Conservation (phyloP, 2,329 filamentous ascomycete genomes). For the Fusarium protoensiforme region DNA sequence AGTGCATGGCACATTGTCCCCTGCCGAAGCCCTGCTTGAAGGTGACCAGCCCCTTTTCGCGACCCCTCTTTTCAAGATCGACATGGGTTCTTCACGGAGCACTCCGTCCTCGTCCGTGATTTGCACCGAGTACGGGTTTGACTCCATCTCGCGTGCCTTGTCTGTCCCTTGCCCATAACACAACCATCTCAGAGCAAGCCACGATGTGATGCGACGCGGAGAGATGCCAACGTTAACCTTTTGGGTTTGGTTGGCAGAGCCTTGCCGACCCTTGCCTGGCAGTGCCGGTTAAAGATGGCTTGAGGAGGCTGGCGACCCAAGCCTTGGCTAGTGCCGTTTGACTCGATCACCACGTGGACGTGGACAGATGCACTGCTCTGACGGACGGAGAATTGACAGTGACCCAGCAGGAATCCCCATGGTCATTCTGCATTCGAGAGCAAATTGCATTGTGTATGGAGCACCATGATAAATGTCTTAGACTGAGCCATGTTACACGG, state of each 20-base stretch:
- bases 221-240: background rate
- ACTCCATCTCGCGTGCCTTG: background rate
- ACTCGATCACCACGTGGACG: conserved; percentile 13
- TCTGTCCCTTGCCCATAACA: background rate
- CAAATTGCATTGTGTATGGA: background rate
- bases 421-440: background rate
- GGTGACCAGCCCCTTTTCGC: conserved; percentile 9
- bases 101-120: conserved; percentile 1
- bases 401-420: background rate
- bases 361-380: background rate
- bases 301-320: conserved; percentile 4
- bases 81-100: conserved; percentile 20
- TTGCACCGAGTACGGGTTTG: background rate
- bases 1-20: conserved; percentile 10
- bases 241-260: background rate
- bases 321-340: conserved; percentile 8
- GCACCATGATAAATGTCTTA: background rate
- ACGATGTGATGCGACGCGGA: background rate
- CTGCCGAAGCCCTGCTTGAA: conserved; percentile 1
- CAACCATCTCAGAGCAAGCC: background rate
- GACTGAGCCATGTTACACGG: background rate
- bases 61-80: conserved; percentile 7
- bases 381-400: background rate
- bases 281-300: conserved; percentile 1
- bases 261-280: background rate